Percentiles rank a stretch among this genome's conserved stretches.
Conservation (phyloP, 768 basidiomycete genomes). For the Termitomyces bulborhizus region DNA sequence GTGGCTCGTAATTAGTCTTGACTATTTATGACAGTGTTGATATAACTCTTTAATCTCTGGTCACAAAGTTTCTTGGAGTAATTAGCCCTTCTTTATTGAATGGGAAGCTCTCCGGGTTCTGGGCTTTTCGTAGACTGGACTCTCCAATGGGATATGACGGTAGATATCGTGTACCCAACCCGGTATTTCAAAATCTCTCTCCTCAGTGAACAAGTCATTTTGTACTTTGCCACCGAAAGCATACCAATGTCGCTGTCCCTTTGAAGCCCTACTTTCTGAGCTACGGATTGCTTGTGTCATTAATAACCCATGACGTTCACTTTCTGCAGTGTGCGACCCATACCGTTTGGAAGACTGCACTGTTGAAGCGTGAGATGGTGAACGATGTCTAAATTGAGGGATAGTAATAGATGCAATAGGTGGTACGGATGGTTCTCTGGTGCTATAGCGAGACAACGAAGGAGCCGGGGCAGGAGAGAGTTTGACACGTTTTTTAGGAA, state of each 20-base stretch:
- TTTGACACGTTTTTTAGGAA: constrained; percentile 12
- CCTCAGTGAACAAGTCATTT: constrained; percentile 32
- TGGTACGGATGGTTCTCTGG: constrained; percentile 19
- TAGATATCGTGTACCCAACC: constrained; percentile 34
- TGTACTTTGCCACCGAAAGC: constrained; percentile 62
- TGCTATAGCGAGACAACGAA: constrained; percentile 3
- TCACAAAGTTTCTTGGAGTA: neutral
- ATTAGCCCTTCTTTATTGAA: neutral
- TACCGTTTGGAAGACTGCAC: constrained; percentile 10
- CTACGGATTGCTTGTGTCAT: constrained; percentile 48
- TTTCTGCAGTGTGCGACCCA: constrained; percentile 14
- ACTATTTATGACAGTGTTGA: neutral
- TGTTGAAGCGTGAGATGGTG: constrained; percentile 13
- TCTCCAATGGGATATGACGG: neutral
- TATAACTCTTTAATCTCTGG: neutral
- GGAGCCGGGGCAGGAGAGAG: constrained; percentile 5
- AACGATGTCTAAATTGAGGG: constrained; percentile 8
- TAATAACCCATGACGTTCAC: constrained; percentile 17
- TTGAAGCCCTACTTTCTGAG: constrained; percentile 36
- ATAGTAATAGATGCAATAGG: constrained; percentile 21
- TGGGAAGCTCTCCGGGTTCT: neutral
- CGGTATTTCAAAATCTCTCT: constrained; percentile 53
- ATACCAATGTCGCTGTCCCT: constrained; percentile 45
- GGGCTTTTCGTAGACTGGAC: neutral
- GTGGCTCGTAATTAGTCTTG: constrained; percentile 7